Evolutionary conservation across 208 protist species (phyloP), one percentile per base, ranked within the genome.

Genomic region (Crithidia bombi): DNA sequence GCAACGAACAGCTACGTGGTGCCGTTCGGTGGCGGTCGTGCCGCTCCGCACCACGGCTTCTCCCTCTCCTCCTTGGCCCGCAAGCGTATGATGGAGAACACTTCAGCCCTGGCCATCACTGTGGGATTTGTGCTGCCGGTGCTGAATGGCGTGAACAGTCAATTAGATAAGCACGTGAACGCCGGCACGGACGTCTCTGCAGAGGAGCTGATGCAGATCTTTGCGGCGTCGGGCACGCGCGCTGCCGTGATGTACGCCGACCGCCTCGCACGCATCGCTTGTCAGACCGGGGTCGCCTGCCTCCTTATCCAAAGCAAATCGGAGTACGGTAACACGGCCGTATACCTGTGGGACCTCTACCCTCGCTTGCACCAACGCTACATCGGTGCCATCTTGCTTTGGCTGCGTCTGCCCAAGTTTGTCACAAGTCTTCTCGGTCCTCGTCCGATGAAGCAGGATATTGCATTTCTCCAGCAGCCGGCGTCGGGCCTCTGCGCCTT

Each of bases 341-440:
- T 95, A 14, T 91, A 87, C 56, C 71, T 93, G 28, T 95, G 86
- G 86, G 87, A 95, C 49, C 44, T 90, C 2, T 90, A 92, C 69
- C 90, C 86, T 2, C 81, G 81, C 41, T 65, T 91, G 39, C 82
- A 90, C 66, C 79, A 89, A n/a, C 69, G 79, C 54, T 91, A 92
- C 65, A 28, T 90, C 26, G 77, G 79, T 3, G 74, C 86, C 5
- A 15, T 91, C 11, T 54, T 89, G 21, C 14, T 33, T 4, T 55
- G 66, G 39, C 66, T 95, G n/a, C 72, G 61, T n/a, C 67, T 93
- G 32, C 90, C 90, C 0, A 61, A 43, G 32, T 91, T 90, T 50
- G 58, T 92, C 39, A 66, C 70, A 36, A 78, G 70, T n/a, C 73
- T 93, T 2, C 44, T 92, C 15, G 90, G 90, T 0, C 81, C 75